These are phyloP conservation scores for Phyllosticta ampelicida DNA, from an alignment of 2,329 filamentous ascomycete genomes.

Conservation along the genomic window DNA sequence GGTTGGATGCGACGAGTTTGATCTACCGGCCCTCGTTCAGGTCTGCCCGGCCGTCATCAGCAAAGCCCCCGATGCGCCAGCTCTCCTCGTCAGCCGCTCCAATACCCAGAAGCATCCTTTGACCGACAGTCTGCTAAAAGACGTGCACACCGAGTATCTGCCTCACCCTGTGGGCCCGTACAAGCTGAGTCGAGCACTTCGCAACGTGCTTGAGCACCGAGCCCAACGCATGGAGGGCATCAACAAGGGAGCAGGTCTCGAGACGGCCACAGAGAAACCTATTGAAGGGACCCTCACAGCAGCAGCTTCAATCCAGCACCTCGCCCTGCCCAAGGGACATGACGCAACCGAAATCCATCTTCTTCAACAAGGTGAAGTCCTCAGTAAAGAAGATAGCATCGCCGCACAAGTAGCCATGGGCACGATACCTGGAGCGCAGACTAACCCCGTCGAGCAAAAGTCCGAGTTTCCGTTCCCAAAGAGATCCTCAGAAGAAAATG, in stretches of 20 bases:
- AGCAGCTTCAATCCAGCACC: background rate
- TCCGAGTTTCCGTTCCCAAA: slow-evolving; percentile 13
- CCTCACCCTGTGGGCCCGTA: slow-evolving; percentile 30
- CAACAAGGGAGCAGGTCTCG: background rate
- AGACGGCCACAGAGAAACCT: slow-evolving; percentile 6
- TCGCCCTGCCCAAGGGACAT: slow-evolving; percentile 9
- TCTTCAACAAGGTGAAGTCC: slow-evolving; percentile 11
- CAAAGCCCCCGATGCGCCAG: background rate
- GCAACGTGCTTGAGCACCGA: slow-evolving; percentile 18
- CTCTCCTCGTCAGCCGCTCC: slow-evolving; percentile 2
- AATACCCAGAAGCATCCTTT: background rate
- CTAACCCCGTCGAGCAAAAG: background rate
- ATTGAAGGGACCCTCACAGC: background rate
- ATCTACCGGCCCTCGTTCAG: slow-evolving; percentile 11
- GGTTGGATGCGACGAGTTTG: slow-evolving; percentile 14
- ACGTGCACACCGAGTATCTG: slow-evolving; percentile 24
- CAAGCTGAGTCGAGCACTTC: slow-evolving; percentile 28
- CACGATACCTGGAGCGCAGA: background rate
- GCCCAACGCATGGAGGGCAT: slow-evolving; percentile 11
- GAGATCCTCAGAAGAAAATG: background rate
- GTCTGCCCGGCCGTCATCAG: background rate
- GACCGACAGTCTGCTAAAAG: slow-evolving; percentile 11
- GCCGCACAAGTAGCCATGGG: slow-evolving; percentile 15
- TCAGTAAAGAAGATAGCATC: slow-evolving; percentile 15
- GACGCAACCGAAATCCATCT: slow-evolving; percentile 10